Evolutionary conservation across 1,284 basidiomycete genomes (phyloP).

Genomic region (Athelia psychrophila): DNA sequence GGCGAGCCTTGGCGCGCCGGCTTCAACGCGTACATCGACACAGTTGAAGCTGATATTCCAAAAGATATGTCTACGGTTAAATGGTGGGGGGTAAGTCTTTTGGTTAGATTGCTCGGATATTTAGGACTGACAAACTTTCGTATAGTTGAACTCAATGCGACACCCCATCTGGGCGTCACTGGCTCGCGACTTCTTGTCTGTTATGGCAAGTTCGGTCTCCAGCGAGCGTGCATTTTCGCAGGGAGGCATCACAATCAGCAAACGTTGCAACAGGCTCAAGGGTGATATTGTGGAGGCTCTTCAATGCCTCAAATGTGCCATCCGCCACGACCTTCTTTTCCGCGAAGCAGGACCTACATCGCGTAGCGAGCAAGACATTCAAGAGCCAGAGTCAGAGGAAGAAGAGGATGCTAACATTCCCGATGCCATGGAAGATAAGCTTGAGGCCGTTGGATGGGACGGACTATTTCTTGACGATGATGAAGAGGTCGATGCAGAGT

Average conservation of each 20-base stretch:
- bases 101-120: slow-evolving; percentile 1
- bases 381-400: slow-evolving; percentile 16
- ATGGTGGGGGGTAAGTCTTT: slow-evolving; percentile 29
- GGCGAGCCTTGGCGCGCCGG: slow-evolving; percentile 16
- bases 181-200: slow-evolving; percentile 30
- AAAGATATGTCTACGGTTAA: slow-evolving; percentile 19
- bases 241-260: slow-evolving; percentile 34
- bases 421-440: slow-evolving; percentile 10
- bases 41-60: slow-evolving; percentile 15
- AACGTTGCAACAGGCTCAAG: slow-evolving; percentile 33
- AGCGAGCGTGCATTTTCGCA: slow-evolving; percentile 32
- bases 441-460: slow-evolving; percentile 7
- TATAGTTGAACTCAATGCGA: slow-evolving; percentile 20
- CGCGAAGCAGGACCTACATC: slow-evolving; percentile 9
- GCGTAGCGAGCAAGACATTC: slow-evolving; percentile 9
- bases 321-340: slow-evolving; percentile 24
- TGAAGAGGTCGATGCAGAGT: too few species aligned
- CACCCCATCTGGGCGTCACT: slow-evolving; percentile 30
- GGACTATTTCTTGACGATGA: too few species aligned
- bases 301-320: slow-evolving; percentile 30
- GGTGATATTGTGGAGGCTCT: slow-evolving; percentile 37
- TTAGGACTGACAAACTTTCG: neutral
- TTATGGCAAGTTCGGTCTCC: slow-evolving; percentile 36
- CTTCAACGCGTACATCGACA: slow-evolving; percentile 22
- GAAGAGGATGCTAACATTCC: slow-evolving; percentile 10